These are phyloP conservation scores for Mycena chlorophos DNA, from an alignment of 768 basidiomycete genomes.

Conservation along the genomic window DNA sequence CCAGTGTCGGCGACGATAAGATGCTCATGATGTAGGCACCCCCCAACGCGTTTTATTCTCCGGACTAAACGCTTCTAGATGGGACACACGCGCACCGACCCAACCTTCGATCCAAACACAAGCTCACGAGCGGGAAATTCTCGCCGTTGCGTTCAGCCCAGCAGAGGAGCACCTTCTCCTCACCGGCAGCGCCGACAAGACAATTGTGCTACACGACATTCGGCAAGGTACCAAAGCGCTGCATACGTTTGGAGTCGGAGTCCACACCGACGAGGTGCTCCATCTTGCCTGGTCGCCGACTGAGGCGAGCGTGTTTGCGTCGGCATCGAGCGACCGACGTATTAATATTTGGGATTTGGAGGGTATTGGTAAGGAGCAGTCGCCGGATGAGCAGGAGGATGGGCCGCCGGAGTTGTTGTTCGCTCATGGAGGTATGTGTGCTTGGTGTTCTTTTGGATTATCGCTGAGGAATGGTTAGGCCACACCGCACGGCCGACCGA, in stretches of 20 bases:
- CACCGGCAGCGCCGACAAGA: conserved; percentile 96
- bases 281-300: conserved; percentile 96
- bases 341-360: conserved; percentile 95
- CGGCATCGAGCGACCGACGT: conserved; percentile 89
- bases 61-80: conserved; percentile 48
- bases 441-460: conserved; percentile 13
- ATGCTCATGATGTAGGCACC: conserved; percentile 83
- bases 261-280: conserved; percentile 92
- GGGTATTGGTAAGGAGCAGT: conserved; percentile 92
- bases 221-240: conserved; percentile 72
- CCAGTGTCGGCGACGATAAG: conserved; percentile 95
- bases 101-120: conserved; percentile 73
- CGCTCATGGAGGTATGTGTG: conserved; percentile 83
- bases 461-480: conserved; percentile 43
- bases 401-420: conserved; percentile 96
- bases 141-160: conserved; percentile 89
- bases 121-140: conserved; percentile 89
- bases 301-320: conserved; percentile 88
- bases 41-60: not conserved
- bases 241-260: conserved; percentile 89
- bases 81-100: conserved; percentile 82
- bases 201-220: conserved; percentile 84
- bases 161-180: conserved; percentile 75
- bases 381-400: conserved; percentile 97
- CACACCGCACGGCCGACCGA: conserved; percentile 90